Evolutionary conservation across 352 stramenopile genomes (phyloP).

Genomic region (Pythium oligandrum): DNA sequence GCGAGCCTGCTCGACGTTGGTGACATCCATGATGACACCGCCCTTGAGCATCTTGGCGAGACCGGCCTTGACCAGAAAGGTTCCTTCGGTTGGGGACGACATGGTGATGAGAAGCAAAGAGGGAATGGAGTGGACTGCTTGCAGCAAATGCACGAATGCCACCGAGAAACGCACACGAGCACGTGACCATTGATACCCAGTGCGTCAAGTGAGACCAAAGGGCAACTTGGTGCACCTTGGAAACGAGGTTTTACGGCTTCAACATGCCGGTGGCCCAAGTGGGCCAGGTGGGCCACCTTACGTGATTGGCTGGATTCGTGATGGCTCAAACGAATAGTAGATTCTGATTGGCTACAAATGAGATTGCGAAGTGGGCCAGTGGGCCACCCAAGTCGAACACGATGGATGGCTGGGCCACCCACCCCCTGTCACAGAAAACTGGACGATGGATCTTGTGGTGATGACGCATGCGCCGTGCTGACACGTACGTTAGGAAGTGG

Average conservation of each 20-base stretch:
- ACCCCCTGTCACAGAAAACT: no score
- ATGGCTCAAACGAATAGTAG: slow-evolving; percentile 3
- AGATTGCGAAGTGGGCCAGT: slow-evolving; percentile 18
- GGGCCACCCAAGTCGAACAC: slow-evolving; percentile 10
- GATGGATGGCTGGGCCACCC: no score
- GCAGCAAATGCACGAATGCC: slow-evolving; percentile 2
- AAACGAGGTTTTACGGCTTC: slow-evolving; percentile 20
- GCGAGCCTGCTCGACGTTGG: slow-evolving; percentile 90
- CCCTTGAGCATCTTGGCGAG: slow-evolving; percentile 98
- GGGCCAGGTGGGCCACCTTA: slow-evolving; percentile 21
- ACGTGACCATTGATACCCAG: no score
- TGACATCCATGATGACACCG: slow-evolving; percentile 97
- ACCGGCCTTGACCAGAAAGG: slow-evolving; percentile 93
- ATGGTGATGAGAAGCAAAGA: slow-evolving; percentile 22
- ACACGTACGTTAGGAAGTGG: no score
- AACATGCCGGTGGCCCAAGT: slow-evolving; percentile 16
- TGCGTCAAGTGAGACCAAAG: no score
- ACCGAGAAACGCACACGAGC: no score
- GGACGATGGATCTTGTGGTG: slow-evolving; percentile 8
- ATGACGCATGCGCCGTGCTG: not conserved
- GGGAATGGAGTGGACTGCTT: slow-evolving; percentile 2
- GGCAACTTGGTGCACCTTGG: slow-evolving; percentile 5
- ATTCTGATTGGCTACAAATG: slow-evolving; percentile 5
- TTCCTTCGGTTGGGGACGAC: slow-evolving; percentile 54
- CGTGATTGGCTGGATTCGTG: slow-evolving; percentile 6